These are phyloP conservation scores for Mortierella sp. DNA, from an alignment of 371 early-diverging fungal genomes.

Conservation along the genomic window DNA sequence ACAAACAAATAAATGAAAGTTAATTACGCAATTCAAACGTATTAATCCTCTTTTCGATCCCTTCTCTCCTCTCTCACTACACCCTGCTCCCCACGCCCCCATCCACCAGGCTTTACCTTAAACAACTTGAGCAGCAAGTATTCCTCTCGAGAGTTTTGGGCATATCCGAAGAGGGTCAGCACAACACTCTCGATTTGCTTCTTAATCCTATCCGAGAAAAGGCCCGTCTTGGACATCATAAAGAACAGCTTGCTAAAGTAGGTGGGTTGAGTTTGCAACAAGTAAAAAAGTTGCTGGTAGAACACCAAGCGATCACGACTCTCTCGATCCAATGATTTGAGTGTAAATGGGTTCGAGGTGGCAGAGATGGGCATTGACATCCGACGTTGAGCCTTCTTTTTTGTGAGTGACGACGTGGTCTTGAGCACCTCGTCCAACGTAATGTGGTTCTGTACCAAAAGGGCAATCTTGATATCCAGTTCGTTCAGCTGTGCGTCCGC, in stretches of 20 bases:
- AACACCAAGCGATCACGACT: constrained; percentile 76
- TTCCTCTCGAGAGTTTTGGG: constrained; percentile 96
- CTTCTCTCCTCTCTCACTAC: not conserved
- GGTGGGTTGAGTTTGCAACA: constrained; percentile 95
- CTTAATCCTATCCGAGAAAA: constrained; percentile 66
- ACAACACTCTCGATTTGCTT: constrained; percentile 91
- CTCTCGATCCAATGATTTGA: constrained; percentile 87
- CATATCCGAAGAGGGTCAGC: constrained; percentile 95
- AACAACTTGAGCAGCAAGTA: constrained; percentile 95
- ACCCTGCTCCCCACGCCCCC: no score
- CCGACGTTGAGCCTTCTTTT: constrained; percentile 61
- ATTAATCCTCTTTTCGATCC: no score
- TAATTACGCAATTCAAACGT: not conserved
- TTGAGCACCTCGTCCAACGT: constrained; percentile 92
- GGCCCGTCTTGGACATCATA: constrained; percentile 73
- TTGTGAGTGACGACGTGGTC: constrained; percentile 65
- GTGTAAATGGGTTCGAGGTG: constrained; percentile 55
- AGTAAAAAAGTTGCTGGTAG: constrained; percentile 94
- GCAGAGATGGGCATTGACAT: constrained; percentile 57
- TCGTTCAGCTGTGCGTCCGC: constrained; percentile 86
- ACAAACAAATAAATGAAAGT: constrained; percentile 1
- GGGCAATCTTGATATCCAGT: constrained; percentile 95
- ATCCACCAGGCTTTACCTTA: constrained; percentile 61
- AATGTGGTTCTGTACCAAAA: constrained; percentile 97
- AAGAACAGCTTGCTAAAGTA: constrained; percentile 91